Evolutionary conservation across 164 flowering plant species (phyloP), one percentile per base, ranked within the genome.

Genomic region (Saururus chinensis): DNA sequence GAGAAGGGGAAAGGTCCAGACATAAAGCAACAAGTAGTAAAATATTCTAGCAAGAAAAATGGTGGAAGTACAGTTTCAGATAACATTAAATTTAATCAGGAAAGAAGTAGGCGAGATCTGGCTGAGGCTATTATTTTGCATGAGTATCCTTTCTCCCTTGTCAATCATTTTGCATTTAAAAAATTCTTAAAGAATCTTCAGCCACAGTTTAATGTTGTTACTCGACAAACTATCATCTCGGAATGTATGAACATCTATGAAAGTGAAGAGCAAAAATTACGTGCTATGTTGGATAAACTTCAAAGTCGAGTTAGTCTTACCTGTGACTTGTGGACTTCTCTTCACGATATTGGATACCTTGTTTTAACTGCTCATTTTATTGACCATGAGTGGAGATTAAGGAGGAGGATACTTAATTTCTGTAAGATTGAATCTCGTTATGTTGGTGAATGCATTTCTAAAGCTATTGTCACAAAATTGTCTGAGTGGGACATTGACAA

Each of bases 1-100:
- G 68, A 74, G 70, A 64, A 76, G 74, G 60, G 73, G 6, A 58
- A 37, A n/a, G 22, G 9, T 35, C 42, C 45, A 19, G 45, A 58
- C 25, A 12, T 26, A 58, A 37, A 5, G 11, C 48, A 7, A 17
- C 58, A 14, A 11, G 17, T 55, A 16, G 10, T 58, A 58, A 37
- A 58, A 21, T 13, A 4, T 25, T 16, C 35, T 55, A 58, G 16
- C 42, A 58, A 35, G 8, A 19, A 55, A 30, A 58, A 30, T 19
- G 42, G 25, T 58, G 60, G 17, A 19, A 19, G 6, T 20, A 26
- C 20, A 4, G 40, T 30, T 17, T 9, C 11, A 1, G 60, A 17
- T 5, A 4, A 37, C 45, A 25, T 10, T 17, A 58, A 64, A 48
- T 64, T 64, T 26, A 49, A 56, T 24, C 60, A 56, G 24, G 60